Conservation (phyloP, 2,329 filamentous ascomycete species). For the Sporothrix inflata region DNA sequence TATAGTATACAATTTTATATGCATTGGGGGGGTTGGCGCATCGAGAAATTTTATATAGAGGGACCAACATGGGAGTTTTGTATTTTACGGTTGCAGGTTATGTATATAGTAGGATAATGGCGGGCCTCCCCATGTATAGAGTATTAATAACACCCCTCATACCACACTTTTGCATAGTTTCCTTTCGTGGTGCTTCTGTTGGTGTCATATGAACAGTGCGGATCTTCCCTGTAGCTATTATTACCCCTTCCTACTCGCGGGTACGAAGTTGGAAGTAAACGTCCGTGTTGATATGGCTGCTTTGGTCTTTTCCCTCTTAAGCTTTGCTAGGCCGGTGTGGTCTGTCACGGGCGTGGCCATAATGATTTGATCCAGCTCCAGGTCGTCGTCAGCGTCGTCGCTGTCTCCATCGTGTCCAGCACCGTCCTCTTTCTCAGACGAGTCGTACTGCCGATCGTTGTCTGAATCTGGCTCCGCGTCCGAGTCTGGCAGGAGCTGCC, state of each 20-base stretch:
- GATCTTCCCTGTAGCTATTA: background rate
- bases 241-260: conserved; percentile 54
- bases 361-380: conserved; percentile 91
- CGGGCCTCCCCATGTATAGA: background rate
- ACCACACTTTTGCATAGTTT: background rate
- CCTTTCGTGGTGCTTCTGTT: background rate
- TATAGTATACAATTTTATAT: background rate
- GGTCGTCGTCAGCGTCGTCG: conserved; percentile 64
- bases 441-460: conserved; percentile 43
- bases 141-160: background rate
- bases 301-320: conserved; percentile 59
- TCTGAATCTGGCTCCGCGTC: conserved; percentile 75
- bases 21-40: background rate
- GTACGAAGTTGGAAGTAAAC: conserved; percentile 54
- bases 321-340: conserved; percentile 66
- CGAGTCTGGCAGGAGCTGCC: conserved; percentile 61
- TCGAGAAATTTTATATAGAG: background rate
- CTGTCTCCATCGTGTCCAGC: conserved; percentile 37
- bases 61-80: background rate
- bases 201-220: background rate
- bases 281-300: conserved; percentile 54
- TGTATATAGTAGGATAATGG: background rate
- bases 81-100: background rate
- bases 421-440: conserved; percentile 14
- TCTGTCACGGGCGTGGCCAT: conserved; percentile 89